phyloP scores from a whole-genome alignment of 805 yeast species.

The Saccharomycopsis sp. region DNA sequence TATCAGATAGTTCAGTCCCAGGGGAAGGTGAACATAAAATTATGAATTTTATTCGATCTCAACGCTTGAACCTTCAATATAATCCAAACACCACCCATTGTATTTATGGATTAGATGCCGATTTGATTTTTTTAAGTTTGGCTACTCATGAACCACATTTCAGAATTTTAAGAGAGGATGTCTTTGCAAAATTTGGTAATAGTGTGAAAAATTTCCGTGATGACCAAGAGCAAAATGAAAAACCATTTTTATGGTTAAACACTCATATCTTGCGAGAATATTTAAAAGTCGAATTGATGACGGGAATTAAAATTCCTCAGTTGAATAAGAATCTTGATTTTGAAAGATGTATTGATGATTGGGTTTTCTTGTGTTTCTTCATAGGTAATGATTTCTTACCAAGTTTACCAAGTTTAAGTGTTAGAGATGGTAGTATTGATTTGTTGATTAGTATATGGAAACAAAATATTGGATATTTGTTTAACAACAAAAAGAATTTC shows the following conservation, averaged over 20 bases:
- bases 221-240: conserved; percentile 37
- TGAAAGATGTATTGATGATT: conserved; percentile 95
- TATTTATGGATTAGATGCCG: conserved; percentile 97
- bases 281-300: conserved; percentile 62
- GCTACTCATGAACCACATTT: conserved; percentile 99
- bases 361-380: conserved; percentile 98
- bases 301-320: conserved; percentile 43
- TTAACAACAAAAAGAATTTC: conserved; percentile 18
- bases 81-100: conserved; percentile 93
- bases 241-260: conserved; percentile 93
- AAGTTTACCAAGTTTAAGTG: conserved; percentile 89
- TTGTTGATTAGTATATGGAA: conserved; percentile 80
- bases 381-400: conserved; percentile 98
- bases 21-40: conserved; percentile 99
- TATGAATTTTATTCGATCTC: conserved; percentile 91
- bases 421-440: conserved; percentile 91
- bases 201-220: conserved; percentile 42
- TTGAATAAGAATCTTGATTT: conserved; percentile 72
- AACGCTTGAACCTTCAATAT: conserved; percentile 78
- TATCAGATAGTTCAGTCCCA: conserved; percentile 94
- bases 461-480: conserved; percentile 43
- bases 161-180: conserved; percentile 90
- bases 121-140: conserved; percentile 87
- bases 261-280: conserved; percentile 84
- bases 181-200: conserved; percentile 67